Conservation (phyloP, 2,329 filamentous ascomycete genomes). For the Rhinocladiella similis region DNA sequence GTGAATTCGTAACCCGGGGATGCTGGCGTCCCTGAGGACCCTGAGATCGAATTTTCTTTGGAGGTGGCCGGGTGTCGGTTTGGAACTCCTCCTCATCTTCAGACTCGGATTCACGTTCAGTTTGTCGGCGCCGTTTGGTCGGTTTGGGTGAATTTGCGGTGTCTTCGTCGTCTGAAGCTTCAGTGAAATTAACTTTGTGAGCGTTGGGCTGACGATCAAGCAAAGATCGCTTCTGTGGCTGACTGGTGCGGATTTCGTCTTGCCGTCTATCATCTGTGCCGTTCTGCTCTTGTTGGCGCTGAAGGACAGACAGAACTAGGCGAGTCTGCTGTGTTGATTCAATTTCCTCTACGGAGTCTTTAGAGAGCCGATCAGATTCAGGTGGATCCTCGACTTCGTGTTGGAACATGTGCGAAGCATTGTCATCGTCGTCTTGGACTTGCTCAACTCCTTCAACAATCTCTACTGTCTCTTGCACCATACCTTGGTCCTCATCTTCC, state of each 20-base stretch:
- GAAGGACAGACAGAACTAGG: conserved; percentile 8
- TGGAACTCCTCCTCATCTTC: conserved; percentile 19
- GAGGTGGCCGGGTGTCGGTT: conserved; percentile 11
- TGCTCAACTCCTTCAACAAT: neutral
- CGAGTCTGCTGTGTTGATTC: conserved; percentile 17
- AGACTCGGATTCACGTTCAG: neutral
- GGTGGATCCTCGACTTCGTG: neutral
- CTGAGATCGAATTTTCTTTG: neutral
- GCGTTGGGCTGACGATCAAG: conserved; percentile 22
- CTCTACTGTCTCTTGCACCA: neutral
- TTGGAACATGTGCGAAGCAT: neutral
- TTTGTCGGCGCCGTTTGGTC: conserved; percentile 2
- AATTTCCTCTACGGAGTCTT: conserved; percentile 3
- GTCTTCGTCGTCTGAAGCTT: conserved; percentile 8
- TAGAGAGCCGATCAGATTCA: neutral
- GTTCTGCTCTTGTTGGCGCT: conserved; percentile 16
- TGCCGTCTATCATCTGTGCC: conserved; percentile 19
- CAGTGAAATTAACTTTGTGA: conserved; percentile 8
- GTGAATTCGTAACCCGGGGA: neutral
- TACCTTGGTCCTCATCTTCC: neutral
- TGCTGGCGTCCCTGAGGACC: neutral
- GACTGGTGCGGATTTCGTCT: neutral
- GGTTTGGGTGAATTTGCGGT: neutral
- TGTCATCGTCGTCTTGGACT: neutral
- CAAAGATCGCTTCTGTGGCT: conserved; percentile 13